Conservation (phyloP, 306 rosid species). For the Dalbergia cochinchinensis region DNA sequence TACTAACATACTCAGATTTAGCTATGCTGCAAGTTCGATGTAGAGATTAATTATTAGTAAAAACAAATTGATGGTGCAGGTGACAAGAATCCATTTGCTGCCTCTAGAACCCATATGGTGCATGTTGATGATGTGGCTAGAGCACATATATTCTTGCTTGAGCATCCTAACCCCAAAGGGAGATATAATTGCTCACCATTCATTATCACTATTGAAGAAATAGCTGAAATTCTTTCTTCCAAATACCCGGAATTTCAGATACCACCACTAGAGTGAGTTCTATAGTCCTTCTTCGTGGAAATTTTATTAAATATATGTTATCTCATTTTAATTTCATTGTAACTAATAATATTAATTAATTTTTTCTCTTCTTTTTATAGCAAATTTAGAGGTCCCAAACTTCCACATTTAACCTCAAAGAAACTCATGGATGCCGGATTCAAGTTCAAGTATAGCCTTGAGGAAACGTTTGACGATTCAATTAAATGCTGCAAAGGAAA, state of each 20-base stretch:
- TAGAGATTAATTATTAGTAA: neutral
- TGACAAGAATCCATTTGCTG: constrained; percentile 41
- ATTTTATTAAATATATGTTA: neutral
- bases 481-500: constrained; percentile 48
- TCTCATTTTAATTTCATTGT: neutral
- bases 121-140: constrained; percentile 66
- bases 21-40: neutral
- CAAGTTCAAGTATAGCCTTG: constrained; percentile 53
- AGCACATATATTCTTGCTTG: constrained; percentile 63
- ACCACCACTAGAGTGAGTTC: constrained; percentile 61
- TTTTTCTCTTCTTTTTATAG: constrained; percentile 29
- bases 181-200: constrained; percentile 68
- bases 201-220: constrained; percentile 34
- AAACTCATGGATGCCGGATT: constrained; percentile 65
- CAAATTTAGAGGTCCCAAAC: constrained; percentile 24
- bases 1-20: neutral
- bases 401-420: constrained; percentile 52
- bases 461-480: constrained; percentile 57
- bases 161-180: constrained; percentile 59
- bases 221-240: constrained; percentile 43
- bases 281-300: neutral
- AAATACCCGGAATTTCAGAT: constrained; percentile 57
- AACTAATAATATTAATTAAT: neutral
- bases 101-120: constrained; percentile 46
- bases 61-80: constrained; percentile 43